Evolutionary conservation across 1,284 basidiomycete species (phyloP), one percentile per base, ranked within the genome.

Genomic region (Fomitopsis betulina): DNA sequence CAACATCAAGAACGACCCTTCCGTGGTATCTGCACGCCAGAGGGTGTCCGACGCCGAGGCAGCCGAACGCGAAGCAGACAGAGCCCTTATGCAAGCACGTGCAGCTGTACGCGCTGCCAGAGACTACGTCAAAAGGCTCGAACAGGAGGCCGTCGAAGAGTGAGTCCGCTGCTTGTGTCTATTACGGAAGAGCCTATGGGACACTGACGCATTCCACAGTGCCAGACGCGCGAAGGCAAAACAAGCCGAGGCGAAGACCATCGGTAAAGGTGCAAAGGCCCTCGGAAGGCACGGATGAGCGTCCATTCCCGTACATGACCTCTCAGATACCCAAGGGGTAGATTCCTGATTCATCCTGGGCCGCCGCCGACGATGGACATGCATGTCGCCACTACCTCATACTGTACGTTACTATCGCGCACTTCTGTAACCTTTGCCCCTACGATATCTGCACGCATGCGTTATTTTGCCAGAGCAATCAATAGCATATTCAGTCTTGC

Each of bases 131-230:
- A 73, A 74, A 57, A 69, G 73, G 25, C 73, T 86, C 13, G 83
- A 86, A 68, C 71, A 70, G 47, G 83, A 85, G 63, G 80, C 79
- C 6, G 59, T 76, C 40, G 80, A 84, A 66, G 84, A 85, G 84
- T 86, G 68, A 65, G 83, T 72, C 13, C 17, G 12, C 12, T 3
- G 13, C 35, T 4, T 38, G 3, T 49, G n/a, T 19, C 23, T 52
- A 2, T 47, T 33, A 19, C 53, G n/a, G 32, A 49, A 56, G 4
- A 55, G 27, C 8, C 19, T n/a, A n/a, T n/a, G n/a, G 15, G 40
- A 43, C 25, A 15, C 42, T 43, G 15, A 43, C 12, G 17, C 3
- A 40, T n/a, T 7, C 23, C 25, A 21, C 59, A 86, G 84, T 53
- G 76, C 79, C 13, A 73, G 73, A 57, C 79, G 81, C 55, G 83